These are phyloP conservation scores for Fremontodendron californicum DNA, from an alignment of 345 rosid species.

Conservation along the genomic window DNA sequence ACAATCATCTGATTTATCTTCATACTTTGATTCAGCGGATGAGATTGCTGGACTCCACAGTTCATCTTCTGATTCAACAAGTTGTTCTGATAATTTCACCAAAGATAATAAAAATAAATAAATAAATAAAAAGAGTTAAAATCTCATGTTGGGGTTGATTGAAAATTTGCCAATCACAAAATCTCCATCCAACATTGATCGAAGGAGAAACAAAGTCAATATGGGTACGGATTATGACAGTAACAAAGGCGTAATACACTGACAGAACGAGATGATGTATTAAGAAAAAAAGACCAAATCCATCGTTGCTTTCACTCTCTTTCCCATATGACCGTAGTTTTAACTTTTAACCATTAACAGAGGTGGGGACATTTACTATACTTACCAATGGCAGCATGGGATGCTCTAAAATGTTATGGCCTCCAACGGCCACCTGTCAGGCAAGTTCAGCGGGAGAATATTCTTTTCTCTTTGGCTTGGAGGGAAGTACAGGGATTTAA, in stretches of 20 bases:
- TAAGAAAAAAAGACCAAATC: conserved; percentile 1
- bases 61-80: conserved; percentile 58
- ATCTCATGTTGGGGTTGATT: not conserved
- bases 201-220: conserved; percentile 9
- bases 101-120: too few species aligned
- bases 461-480: conserved; percentile 7
- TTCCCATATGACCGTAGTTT: not conserved
- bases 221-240: conserved; percentile 18
- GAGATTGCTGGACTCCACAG: conserved; percentile 47
- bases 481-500: not conserved
- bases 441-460: conserved; percentile 14
- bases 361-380: not conserved
- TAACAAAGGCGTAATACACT: conserved; percentile 9
- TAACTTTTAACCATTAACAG: not conserved
- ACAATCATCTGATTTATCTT: conserved; percentile 37
- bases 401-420: conserved; percentile 12
- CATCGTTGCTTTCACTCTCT: not conserved
- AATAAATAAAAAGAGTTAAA: not conserved
- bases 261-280: not conserved
- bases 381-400: conserved; percentile 10
- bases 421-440: conserved; percentile 20
- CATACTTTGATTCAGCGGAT: conserved; percentile 25
- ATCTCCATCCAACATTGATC: conserved; percentile 3
- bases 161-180: not conserved
- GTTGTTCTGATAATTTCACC: conserved; percentile 34